Evolutionary conservation across 257 asterid species (phyloP).

Genomic region (Anisodus tanguticus): DNA sequence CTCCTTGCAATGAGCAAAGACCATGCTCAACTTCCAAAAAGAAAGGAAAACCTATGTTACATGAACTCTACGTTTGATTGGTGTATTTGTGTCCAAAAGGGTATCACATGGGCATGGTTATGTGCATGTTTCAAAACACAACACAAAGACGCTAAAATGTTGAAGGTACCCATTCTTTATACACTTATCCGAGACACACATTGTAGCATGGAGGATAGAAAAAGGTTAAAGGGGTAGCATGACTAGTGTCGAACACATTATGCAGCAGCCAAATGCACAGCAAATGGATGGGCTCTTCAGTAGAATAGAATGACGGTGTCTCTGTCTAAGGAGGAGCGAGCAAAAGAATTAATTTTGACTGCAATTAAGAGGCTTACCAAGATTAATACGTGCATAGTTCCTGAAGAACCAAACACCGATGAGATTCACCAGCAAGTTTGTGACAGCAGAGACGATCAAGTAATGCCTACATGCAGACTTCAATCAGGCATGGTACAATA

Average conservation of each 20-base stretch:
- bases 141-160: not conserved
- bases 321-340: not conserved
- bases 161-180: not conserved
- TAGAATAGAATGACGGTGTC: conserved; percentile 4
- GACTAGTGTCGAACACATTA: not conserved
- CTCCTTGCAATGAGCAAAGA: not conserved
- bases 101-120: not conserved
- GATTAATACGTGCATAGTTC: conserved; percentile 87
- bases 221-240: not conserved
- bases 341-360: conserved; percentile 24
- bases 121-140: not conserved
- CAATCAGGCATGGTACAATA: conserved; percentile 29
- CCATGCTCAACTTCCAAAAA: not conserved
- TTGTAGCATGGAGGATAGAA: not conserved
- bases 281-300: conserved; percentile 5
- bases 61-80: not conserved
- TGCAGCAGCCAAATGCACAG: not conserved
- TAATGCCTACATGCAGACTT: conserved; percentile 69
- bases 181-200: not conserved
- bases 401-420: conserved; percentile 98
- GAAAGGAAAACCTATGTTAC: not conserved
- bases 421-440: conserved; percentile 93
- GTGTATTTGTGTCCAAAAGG: not conserved
- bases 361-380: conserved; percentile 59
- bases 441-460: conserved; percentile 87